Evolutionary conservation across 176 grass and related monocot species (phyloP).

Genomic region (Triticum monococcum): DNA sequence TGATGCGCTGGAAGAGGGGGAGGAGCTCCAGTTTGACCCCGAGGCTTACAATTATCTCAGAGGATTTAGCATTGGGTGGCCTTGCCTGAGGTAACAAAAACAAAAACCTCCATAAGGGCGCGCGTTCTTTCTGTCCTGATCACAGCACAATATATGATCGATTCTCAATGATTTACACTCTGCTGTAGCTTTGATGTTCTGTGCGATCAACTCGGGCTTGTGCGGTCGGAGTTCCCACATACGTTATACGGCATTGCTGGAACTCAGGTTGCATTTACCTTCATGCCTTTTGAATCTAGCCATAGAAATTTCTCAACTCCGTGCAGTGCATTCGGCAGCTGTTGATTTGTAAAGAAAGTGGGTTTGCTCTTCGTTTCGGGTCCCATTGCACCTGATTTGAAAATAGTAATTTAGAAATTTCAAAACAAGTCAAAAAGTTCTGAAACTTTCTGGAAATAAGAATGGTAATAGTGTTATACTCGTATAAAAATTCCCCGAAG

Average conservation of each 20-base stretch:
- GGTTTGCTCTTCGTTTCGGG: background rate
- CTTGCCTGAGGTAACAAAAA: conserved; percentile 66
- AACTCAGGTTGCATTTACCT: conserved; percentile 60
- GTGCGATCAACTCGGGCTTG: conserved; percentile 68
- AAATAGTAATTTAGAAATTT: background rate
- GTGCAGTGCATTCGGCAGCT: background rate
- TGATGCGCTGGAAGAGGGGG: conserved; percentile 80
- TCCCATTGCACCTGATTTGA: background rate
- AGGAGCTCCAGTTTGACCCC: conserved; percentile 94
- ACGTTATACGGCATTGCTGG: conserved; percentile 81
- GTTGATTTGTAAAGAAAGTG: background rate
- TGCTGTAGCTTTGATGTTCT: conserved; percentile 79
- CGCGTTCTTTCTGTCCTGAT: background rate
- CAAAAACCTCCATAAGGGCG: background rate
- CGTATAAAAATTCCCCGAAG: too few relatives aligned
- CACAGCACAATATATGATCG: too few relatives aligned
- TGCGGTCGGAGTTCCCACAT: conserved; percentile 82
- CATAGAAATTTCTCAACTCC: background rate
- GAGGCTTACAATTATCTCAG: conserved; percentile 80
- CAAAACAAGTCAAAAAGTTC: too few relatives aligned
- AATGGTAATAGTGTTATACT: too few relatives aligned
- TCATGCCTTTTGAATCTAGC: background rate
- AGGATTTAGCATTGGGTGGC: conserved; percentile 78
- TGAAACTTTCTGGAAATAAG: too few relatives aligned
- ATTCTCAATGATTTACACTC: conserved; percentile 7